phyloP scores from a whole-genome alignment of 768 basidiomycete genomes.

The Gymnopilus junonius region DNA sequence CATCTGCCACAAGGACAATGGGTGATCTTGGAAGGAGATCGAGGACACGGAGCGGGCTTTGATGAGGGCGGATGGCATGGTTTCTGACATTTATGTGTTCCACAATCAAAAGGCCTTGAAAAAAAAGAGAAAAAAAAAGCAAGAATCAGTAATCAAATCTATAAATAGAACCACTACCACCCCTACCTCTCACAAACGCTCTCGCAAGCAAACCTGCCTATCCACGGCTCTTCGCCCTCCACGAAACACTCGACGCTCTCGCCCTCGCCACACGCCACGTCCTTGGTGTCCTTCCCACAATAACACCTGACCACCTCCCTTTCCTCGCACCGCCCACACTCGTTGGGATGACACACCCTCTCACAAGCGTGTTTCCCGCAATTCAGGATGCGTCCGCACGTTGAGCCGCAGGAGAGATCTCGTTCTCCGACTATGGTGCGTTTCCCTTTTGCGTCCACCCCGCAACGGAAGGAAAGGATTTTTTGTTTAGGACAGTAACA shows the following conservation, averaged over 20 bases:
- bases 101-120: slow-evolving; percentile 74
- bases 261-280: slow-evolving; percentile 71
- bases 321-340: slow-evolving; percentile 67
- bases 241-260: slow-evolving; percentile 44
- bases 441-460: slow-evolving; percentile 39
- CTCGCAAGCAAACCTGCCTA: slow-evolving; percentile 64
- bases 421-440: slow-evolving; percentile 17
- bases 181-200: slow-evolving; percentile 65
- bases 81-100: slow-evolving; percentile 71
- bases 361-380: slow-evolving; percentile 79
- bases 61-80: slow-evolving; percentile 78
- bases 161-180: slow-evolving; percentile 21
- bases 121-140: background rate
- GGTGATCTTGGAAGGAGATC: slow-evolving; percentile 66
- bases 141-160: background rate
- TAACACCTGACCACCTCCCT: slow-evolving; percentile 68
- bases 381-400: slow-evolving; percentile 50
- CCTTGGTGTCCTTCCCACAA: slow-evolving; percentile 72
- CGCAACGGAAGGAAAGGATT: slow-evolving; percentile 62
- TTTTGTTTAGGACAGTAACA: slow-evolving; percentile 81
- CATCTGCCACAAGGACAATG: slow-evolving; percentile 86
- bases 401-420: slow-evolving; percentile 47
- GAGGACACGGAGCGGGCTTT: slow-evolving; percentile 66
- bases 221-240: slow-evolving; percentile 57
- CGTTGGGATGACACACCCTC: slow-evolving; percentile 74